Conservation (phyloP, 257 asterid species). For the Solanum verrucosum region DNA sequence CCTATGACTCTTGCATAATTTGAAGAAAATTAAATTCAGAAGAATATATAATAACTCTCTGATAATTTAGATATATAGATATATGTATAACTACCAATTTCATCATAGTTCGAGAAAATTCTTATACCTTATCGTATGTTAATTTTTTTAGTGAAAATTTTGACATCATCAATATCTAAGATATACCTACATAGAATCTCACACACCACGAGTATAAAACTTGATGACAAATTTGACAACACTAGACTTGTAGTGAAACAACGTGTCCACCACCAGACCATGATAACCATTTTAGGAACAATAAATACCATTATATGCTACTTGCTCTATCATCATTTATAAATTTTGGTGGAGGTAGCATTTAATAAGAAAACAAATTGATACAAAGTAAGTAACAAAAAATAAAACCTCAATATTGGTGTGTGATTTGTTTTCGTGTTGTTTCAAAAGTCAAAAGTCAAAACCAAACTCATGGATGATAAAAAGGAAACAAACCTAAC, state of each 20-base stretch:
- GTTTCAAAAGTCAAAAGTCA: background rate
- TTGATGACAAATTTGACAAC: background rate
- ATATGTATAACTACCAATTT: too few relatives aligned
- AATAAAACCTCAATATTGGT: background rate
- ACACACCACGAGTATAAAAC: background rate
- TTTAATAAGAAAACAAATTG: background rate
- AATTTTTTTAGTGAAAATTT: background rate
- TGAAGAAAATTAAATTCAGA: too few relatives aligned
- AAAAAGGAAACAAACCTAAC: background rate
- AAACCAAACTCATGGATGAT: background rate
- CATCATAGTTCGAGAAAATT: too few relatives aligned
- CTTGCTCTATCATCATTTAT: background rate
- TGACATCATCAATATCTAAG: background rate
- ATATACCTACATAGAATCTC: background rate
- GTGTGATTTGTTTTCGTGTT: background rate
- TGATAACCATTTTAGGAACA: background rate
- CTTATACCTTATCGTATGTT: too few relatives aligned
- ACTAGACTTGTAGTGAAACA: background rate
- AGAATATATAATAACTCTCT: too few relatives aligned
- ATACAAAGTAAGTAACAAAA: background rate
- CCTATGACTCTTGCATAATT: background rate
- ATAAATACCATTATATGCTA: background rate
- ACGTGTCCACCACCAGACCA: background rate
- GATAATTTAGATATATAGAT: too few relatives aligned
- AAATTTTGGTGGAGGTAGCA: background rate